These are phyloP conservation scores for Annulohypoxylon maeteangense DNA, from an alignment of 495 filamentous ascomycete genomes.

Conservation along the genomic window DNA sequence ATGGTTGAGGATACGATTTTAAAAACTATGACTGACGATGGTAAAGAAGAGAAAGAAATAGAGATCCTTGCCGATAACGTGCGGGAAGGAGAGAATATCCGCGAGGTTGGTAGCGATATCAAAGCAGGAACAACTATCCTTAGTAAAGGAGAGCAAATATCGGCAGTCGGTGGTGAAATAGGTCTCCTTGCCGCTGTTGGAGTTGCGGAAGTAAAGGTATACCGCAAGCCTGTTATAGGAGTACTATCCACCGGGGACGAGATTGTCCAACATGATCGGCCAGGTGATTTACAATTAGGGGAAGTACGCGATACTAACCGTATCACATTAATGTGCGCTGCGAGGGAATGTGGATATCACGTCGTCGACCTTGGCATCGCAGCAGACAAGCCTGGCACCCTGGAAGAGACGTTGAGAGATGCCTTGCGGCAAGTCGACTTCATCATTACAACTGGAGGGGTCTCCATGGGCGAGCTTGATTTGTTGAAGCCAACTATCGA, in stretches of 20 bases:
- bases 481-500: conserved; percentile 98
- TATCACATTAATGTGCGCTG: conserved; percentile 81
- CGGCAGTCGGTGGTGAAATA: conserved; percentile 87
- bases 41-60: conserved; percentile 83
- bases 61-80: conserved; percentile 85
- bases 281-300: conserved; percentile 71
- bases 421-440: conserved; percentile 81
- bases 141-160: conserved; percentile 78
- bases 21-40: conserved; percentile 76
- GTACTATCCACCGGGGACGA: conserved; percentile 96
- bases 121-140: conserved; percentile 73
- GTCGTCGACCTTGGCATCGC: conserved; percentile 89
- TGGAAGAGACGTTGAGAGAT: conserved; percentile 79
- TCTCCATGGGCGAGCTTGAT: conserved; percentile 98
- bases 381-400: conserved; percentile 76
- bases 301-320: conserved; percentile 95
- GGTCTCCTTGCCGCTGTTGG: conserved; percentile 90
- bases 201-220: conserved; percentile 75
- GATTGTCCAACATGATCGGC: conserved; percentile 79
- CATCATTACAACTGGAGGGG: conserved; percentile 91
- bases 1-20: conserved; percentile 97
- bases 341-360: conserved; percentile 79
- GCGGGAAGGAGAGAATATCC: conserved; percentile 82
- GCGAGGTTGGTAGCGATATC: conserved; percentile 92
- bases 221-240: conserved; percentile 80